phyloP scores from a whole-genome alignment of 345 rosid genomes.

The Arabidopsis suecica region DNA sequence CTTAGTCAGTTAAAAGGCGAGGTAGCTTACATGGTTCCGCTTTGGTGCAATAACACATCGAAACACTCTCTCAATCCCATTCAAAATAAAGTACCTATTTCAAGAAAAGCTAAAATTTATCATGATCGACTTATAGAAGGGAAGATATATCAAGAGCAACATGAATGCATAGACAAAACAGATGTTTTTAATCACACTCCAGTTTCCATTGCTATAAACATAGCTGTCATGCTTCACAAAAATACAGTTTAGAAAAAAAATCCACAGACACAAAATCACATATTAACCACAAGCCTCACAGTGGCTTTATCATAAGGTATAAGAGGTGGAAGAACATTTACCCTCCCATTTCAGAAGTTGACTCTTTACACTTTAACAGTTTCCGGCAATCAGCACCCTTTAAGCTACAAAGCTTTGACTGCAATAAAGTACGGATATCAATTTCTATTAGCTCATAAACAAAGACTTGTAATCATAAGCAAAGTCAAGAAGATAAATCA shows the following conservation, averaged over 20 bases:
- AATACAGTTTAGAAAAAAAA: conserved; percentile 6
- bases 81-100: conserved; percentile 80
- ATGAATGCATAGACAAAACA: conserved; percentile 5
- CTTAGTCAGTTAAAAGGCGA: conserved; percentile 9
- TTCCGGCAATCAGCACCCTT: conserved; percentile 61
- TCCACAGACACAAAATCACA: conserved; percentile 11
- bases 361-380: conserved; percentile 70
- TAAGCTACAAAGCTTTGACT: conserved; percentile 86
- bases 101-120: conserved; percentile 35
- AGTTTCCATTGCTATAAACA: conserved; percentile 8
- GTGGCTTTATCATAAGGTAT: conserved; percentile 16
- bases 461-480: background rate
- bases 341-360: conserved; percentile 94
- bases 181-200: background rate
- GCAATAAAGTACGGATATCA: conserved; percentile 37
- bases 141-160: background rate
- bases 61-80: conserved; percentile 95
- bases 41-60: conserved; percentile 85
- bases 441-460: conserved; percentile 22
- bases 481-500: conserved; percentile 5
- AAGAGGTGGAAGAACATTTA: conserved; percentile 50
- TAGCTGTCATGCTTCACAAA: conserved; percentile 12
- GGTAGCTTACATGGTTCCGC: conserved; percentile 81
- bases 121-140: background rate
- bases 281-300: conserved; percentile 9